phyloP scores from a whole-genome alignment of 139 green algal genomes.

The Zygnema circumcarinatum region DNA sequence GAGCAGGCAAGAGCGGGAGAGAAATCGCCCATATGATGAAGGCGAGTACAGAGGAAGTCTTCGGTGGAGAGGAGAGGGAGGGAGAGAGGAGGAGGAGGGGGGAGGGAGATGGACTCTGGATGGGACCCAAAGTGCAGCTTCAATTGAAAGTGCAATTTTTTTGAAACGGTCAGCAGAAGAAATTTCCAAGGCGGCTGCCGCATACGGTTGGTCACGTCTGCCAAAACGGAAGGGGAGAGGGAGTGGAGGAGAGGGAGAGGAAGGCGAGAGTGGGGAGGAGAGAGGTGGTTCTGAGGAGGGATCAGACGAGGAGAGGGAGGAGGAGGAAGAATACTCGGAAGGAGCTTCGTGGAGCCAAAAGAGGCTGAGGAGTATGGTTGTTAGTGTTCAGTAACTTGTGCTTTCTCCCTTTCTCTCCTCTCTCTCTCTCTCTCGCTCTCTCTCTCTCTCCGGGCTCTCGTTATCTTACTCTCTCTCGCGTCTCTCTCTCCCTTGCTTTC shows the following conservation, averaged over 20 bases:
- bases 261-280: background rate
- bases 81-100: background rate
- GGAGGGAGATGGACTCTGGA: background rate
- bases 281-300: background rate
- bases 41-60: background rate
- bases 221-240: background rate
- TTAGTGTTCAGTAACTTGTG: background rate
- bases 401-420: background rate
- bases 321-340: too few species aligned
- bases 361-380: background rate
- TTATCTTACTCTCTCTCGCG: constrained; percentile 1
- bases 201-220: background rate
- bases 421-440: background rate
- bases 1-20: background rate
- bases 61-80: background rate
- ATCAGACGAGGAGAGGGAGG: too few species aligned
- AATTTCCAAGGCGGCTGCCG: background rate
- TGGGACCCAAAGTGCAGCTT: background rate
- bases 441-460: background rate
- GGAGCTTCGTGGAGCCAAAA: background rate
- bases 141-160: background rate
- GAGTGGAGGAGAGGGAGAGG: background rate
- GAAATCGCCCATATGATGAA: background rate
- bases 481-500: background rate
- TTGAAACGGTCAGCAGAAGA: background rate